phyloP scores from a whole-genome alignment of 371 early-diverging fungal species.

The Rhizomucor miehei region DNA sequence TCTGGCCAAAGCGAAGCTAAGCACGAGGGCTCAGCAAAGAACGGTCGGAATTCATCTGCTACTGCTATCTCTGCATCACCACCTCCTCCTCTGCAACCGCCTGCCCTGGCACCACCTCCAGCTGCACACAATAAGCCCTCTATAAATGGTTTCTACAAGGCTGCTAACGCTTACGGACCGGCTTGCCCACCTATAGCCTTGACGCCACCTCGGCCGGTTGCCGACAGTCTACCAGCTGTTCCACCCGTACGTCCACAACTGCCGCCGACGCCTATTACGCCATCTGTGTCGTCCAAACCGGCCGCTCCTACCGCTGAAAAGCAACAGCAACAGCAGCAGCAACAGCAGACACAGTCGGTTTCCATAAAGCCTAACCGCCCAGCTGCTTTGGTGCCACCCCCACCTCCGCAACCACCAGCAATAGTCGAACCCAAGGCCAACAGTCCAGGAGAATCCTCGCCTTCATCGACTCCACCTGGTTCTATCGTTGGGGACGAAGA shows the following conservation, averaged over 20 bases:
- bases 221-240: slow-evolving; percentile 1
- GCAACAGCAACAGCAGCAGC: slow-evolving; percentile 13
- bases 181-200: slow-evolving; percentile 9
- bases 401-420: neutral
- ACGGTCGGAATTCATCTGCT: slow-evolving; percentile 4
- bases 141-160: slow-evolving; percentile 14
- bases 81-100: neutral
- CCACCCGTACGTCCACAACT: neutral
- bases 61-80: neutral
- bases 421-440: slow-evolving; percentile 6
- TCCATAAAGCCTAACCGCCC: neutral
- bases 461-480: slow-evolving; percentile 1
- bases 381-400: neutral
- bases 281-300: neutral
- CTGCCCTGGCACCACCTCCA: slow-evolving; percentile 5
- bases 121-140: slow-evolving; percentile 16
- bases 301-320: neutral
- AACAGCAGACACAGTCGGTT: slow-evolving; percentile 2
- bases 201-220: slow-evolving; percentile 10
- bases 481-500: slow-evolving; percentile 5
- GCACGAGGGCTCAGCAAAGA: slow-evolving; percentile 5
- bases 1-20: neutral
- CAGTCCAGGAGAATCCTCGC: slow-evolving; percentile 5
- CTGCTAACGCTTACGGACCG: slow-evolving; percentile 13
- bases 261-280: neutral